Conservation (phyloP, 768 basidiomycete genomes). For the Candolleomyces aberdarensis region DNA sequence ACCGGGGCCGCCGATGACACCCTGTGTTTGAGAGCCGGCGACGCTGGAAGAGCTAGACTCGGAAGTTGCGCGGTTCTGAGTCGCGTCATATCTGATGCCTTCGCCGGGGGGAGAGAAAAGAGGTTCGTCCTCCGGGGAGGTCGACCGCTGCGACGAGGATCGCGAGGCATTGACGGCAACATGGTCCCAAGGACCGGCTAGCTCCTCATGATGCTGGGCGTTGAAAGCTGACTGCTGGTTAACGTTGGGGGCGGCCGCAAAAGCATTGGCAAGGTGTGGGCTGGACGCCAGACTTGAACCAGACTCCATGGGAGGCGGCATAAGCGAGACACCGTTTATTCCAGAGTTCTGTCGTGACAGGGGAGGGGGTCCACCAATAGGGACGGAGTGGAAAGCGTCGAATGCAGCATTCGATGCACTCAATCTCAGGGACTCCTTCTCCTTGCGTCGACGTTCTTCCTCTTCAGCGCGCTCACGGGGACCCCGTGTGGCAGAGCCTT, state of each 20-base stretch:
- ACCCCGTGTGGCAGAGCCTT: conserved; percentile 39
- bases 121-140: conserved; percentile 23
- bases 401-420: conserved; percentile 53
- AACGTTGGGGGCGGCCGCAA: conserved; percentile 6
- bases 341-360: conserved; percentile 38
- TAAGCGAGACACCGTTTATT: conserved; percentile 17
- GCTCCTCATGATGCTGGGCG: conserved; percentile 19
- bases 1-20: conserved; percentile 15
- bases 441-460: conserved; percentile 51
- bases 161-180: conserved; percentile 13
- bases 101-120: conserved; percentile 1
- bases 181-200: conserved; percentile 44
- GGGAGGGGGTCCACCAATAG: conserved; percentile 15
- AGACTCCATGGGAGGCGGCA: conserved; percentile 13
- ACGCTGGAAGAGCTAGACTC: conserved; percentile 32
- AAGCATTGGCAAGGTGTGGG: conserved; percentile 16
- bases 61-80: conserved; percentile 14
- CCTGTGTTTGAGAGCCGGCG: conserved; percentile 19
- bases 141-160: conserved; percentile 31
- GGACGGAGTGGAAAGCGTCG: conserved; percentile 77
- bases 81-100: not conserved
- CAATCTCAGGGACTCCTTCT: conserved; percentile 47
- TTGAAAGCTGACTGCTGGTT: not conserved
- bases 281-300: conserved; percentile 19
- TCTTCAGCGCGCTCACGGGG: conserved; percentile 63